Percentiles rank a stretch among this genome's conserved stretches.
Conservation (phyloP, 1,284 basidiomycete genomes). For the Pholiota adiposa region DNA sequence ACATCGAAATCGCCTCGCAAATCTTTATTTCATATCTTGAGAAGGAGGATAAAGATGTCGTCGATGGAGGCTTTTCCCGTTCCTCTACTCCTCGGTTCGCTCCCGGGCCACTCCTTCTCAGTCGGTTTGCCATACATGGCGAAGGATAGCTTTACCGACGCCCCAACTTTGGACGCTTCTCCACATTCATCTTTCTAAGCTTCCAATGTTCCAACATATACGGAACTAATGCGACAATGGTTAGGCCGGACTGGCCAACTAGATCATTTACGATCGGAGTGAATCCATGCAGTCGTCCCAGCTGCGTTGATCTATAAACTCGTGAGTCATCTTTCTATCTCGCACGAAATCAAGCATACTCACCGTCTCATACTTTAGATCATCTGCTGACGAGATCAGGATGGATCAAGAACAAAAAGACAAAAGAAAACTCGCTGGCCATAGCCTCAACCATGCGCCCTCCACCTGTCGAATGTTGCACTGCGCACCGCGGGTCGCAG, state of each 20-base stretch:
- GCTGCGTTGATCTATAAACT: too few species aligned
- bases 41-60: background rate
- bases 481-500: too few species aligned
- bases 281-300: too few species aligned
- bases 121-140: constrained; percentile 12
- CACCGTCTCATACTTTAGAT: too few species aligned
- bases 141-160: constrained; percentile 6
- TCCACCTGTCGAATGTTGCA: too few species aligned
- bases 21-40: constrained; percentile 12
- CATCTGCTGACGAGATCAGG: too few species aligned
- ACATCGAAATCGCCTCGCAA: constrained; percentile 7
- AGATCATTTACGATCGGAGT: too few species aligned
- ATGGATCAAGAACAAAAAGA: too few species aligned
- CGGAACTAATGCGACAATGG: background rate
- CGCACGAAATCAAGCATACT: too few species aligned
- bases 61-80: background rate
- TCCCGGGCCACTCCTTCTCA: background rate
- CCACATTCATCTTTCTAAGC: background rate
- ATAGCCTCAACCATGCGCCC: too few species aligned
- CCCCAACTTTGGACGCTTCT: constrained; percentile 14
- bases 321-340: too few species aligned
- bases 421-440: too few species aligned
- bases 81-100: background rate
- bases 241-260: background rate
- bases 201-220: background rate